Evolutionary conservation across 495 filamentous ascomycete species (phyloP), one percentile per base, ranked within the genome.

Genomic region (Daldinia decipiens): DNA sequence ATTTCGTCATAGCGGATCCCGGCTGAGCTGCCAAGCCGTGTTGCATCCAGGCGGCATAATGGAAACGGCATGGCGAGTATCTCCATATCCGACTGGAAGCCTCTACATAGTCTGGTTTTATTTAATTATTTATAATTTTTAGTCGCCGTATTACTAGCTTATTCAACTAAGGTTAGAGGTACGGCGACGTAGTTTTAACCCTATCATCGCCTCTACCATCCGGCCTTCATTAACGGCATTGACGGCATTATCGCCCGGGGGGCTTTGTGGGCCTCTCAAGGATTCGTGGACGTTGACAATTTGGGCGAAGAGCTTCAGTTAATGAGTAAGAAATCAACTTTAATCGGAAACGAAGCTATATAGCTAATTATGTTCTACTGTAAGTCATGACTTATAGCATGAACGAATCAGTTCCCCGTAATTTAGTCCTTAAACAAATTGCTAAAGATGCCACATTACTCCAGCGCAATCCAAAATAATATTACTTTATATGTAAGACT

Each of bases 1-100:
- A 66, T 71, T 62, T 67, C 69, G 69, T 71, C 69, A 71, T 71
- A 59, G 69, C 63, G 69, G 59, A 29, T n/a, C 54, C 62, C 21
- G 21, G 27, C 24, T 19, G 40, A 62, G 17, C 58, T 59, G 68
- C 68, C 63, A 71, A 71, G 68, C 45, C 36, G 58, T 45, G 58
- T 17, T 59, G 57, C 51, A 65, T 71, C 54, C 51, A 31, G 45
- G 24, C 68, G 43, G 27, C 34, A 31, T 53, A 61, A 45, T 40
- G 57, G 43, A 45, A 45, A 8, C 32, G 9, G 32, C 32, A 34
- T 34, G 9, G 32, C 32, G 9, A 34, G 32, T 34, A 34, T 34
- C 32, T 34, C 32, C 9, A 34, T 34, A 34, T 34, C 32, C 32
- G 27, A 51, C 34, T 6, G 15, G 21, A 53, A 55, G 59, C 8